A percentile compares a stretch with the other conserved stretches of the same genome.
Conservation (phyloP, 768 basidiomycete genomes). For the Mycena rebaudengoi region DNA sequence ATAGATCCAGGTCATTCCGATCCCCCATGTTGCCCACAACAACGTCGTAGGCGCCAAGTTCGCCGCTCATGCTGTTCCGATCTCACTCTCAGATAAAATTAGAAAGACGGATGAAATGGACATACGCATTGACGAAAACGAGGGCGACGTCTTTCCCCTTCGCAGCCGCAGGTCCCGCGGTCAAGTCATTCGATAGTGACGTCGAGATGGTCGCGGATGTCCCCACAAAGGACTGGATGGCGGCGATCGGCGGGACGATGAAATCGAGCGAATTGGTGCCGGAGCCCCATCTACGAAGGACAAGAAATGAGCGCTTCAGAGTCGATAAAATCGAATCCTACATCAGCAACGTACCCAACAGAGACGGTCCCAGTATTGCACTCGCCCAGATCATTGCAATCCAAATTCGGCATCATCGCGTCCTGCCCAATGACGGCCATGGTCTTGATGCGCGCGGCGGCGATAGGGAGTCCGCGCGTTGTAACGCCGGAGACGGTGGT, state of each 20-base stretch:
- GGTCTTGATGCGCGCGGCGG: conserved; percentile 37
- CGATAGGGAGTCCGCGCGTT: conserved; percentile 39
- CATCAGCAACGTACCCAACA: conserved; percentile 55
- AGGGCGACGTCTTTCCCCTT: conserved; percentile 61
- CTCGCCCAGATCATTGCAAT: conserved; percentile 55
- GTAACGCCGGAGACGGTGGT: no score
- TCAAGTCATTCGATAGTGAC: conserved; percentile 53
- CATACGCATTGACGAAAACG: conserved; percentile 66
- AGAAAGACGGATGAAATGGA: not conserved
- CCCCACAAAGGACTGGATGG: conserved; percentile 46
- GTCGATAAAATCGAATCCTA: conserved; percentile 35
- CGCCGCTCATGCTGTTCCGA: conserved; percentile 60
- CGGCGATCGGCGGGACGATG: conserved; percentile 54
- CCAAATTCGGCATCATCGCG: conserved; percentile 57
- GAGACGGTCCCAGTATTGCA: conserved; percentile 67
- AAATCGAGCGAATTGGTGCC: conserved; percentile 57
- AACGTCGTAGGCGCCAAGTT: conserved; percentile 61
- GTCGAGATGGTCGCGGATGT: conserved; percentile 48
- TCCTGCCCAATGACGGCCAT: conserved; percentile 69
- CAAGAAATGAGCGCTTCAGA: no score
- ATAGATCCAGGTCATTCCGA: conserved; percentile 62
- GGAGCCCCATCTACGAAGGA: conserved; percentile 53
- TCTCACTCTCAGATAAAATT: conserved; percentile 25
- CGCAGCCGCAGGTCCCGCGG: conserved; percentile 48
- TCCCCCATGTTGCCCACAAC: conserved; percentile 73